Conservation (phyloP, 1,284 basidiomycete species). For the Sphaerobolus stellatus region DNA sequence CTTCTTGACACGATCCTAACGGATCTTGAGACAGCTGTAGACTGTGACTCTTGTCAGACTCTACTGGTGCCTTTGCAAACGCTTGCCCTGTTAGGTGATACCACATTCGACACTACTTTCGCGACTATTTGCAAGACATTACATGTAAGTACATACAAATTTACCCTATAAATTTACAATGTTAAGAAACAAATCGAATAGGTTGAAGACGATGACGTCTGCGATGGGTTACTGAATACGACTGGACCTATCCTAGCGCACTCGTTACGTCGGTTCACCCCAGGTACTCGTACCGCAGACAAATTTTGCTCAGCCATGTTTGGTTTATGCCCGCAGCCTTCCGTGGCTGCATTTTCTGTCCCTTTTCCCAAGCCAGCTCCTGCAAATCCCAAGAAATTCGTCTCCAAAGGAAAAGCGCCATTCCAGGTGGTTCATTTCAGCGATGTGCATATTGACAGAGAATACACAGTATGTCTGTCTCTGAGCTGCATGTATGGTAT, state of each 20-base stretch:
- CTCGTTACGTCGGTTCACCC: slow-evolving; percentile 49
- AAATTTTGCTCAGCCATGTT: slow-evolving; percentile 57
- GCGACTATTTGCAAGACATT: slow-evolving; percentile 41
- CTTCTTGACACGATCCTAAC: slow-evolving; percentile 41
- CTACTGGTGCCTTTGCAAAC: slow-evolving; percentile 42
- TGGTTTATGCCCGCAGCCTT: slow-evolving; percentile 48
- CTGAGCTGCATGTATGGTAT: too few relatives aligned
- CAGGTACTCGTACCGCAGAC: slow-evolving; percentile 47
- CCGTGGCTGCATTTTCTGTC: slow-evolving; percentile 43
- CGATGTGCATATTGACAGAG: slow-evolving; percentile 54
- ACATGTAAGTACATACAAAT: slow-evolving; percentile 27
- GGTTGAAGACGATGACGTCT: slow-evolving; percentile 50
- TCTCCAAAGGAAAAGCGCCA: slow-evolving; percentile 40
- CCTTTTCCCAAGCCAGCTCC: slow-evolving; percentile 44
- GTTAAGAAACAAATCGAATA: slow-evolving; percentile 6
- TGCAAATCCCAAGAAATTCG: slow-evolving; percentile 33
- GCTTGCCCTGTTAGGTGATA: slow-evolving; percentile 44
- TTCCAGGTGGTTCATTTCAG: slow-evolving; percentile 54
- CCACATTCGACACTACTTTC: slow-evolving; percentile 39
- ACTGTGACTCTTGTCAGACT: slow-evolving; percentile 48
- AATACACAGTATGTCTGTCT: slow-evolving; percentile 42
- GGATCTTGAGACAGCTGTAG: slow-evolving; percentile 40
- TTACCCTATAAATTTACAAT: not conserved
- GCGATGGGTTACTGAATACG: slow-evolving; percentile 47
- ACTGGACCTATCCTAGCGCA: slow-evolving; percentile 61